Evolutionary conservation across 2,329 filamentous ascomycete genomes (phyloP).

Genomic region (Leptodontidium sp.): DNA sequence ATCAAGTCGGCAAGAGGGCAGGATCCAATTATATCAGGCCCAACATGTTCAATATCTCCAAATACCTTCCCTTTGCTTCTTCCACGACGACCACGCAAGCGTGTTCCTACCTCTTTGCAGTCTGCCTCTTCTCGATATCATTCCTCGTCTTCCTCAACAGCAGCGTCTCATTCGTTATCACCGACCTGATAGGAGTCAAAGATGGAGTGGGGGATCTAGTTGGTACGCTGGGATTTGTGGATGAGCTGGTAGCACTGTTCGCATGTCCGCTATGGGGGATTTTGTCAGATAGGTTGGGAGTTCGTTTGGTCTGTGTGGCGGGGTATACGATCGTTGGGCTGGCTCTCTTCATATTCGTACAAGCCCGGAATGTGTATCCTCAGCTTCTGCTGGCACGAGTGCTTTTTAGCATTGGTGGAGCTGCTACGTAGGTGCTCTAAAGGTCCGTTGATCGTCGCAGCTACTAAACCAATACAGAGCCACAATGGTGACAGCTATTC

Average conservation of each 20-base stretch:
- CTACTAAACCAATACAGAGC: constrained; percentile 55
- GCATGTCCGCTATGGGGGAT: constrained; percentile 85
- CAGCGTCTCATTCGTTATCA: constrained; percentile 84
- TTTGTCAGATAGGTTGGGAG: constrained; percentile 78
- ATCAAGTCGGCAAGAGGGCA: constrained; percentile 17
- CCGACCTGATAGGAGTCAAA: constrained; percentile 79
- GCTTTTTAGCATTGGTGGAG: constrained; percentile 88
- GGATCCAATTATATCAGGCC: not conserved
- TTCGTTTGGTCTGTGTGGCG: constrained; percentile 74
- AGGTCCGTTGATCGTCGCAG: not conserved
- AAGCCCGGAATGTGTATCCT: constrained; percentile 87
- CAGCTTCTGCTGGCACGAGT: constrained; percentile 85
- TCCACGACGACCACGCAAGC: constrained; percentile 69
- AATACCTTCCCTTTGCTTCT: constrained; percentile 61
- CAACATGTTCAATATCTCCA: constrained; percentile 35
- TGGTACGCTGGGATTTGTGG: constrained; percentile 84
- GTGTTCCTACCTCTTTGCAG: constrained; percentile 80
- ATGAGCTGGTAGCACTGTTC: constrained; percentile 82
- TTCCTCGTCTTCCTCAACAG: constrained; percentile 92
- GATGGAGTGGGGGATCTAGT: constrained; percentile 80
- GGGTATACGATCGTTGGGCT: constrained; percentile 86
- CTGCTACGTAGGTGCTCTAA: constrained; percentile 71
- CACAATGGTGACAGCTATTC: constrained; percentile 96
- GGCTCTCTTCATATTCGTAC: constrained; percentile 81
- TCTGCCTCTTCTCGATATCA: constrained; percentile 86